A percentile compares a stretch with the other conserved stretches of the same genome.
These are phyloP conservation scores for Puccinia triticina DNA, from an alignment of 1,284 basidiomycete genomes.

Conservation along the genomic window DNA sequence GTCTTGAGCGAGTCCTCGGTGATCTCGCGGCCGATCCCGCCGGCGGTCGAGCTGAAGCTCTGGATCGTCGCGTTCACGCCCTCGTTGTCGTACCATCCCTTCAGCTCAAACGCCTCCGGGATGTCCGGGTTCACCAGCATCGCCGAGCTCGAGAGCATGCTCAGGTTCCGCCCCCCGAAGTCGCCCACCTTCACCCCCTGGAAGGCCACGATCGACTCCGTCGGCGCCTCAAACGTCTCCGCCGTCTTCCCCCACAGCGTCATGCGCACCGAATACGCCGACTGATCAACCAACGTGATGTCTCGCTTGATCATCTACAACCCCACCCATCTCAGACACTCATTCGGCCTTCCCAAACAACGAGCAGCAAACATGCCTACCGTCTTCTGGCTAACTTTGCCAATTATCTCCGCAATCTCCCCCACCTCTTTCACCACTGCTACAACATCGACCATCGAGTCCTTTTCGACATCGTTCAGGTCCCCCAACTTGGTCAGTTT, in stretches of 20 bases:
- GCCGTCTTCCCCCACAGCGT: constrained; percentile 97
- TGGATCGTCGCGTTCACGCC: constrained; percentile 71
- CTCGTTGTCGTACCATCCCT: constrained; percentile 82
- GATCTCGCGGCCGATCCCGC: constrained; percentile 64
- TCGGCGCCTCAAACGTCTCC: constrained; percentile 70
- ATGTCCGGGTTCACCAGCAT: constrained; percentile 88
- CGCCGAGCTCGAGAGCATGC: constrained; percentile 70
- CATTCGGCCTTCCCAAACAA: not conserved
- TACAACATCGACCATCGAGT: constrained; percentile 80
- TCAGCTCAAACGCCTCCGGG: constrained; percentile 77
- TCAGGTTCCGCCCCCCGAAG: constrained; percentile 85
- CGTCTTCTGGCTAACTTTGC: constrained; percentile 72
- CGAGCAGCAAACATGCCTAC: constrained; percentile 61
- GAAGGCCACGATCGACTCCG: constrained; percentile 79
- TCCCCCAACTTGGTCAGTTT: constrained; percentile 74
- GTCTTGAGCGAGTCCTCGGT: constrained; percentile 74
- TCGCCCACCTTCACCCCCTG: constrained; percentile 94
- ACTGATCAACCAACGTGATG: constrained; percentile 81
- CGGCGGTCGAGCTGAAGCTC: constrained; percentile 67
- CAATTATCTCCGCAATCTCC: constrained; percentile 71
- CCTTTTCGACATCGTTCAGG: constrained; percentile 72
- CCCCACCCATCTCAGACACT: not conserved
- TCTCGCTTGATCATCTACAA: constrained; percentile 80
- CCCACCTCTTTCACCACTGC: constrained; percentile 79
- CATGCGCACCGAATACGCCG: constrained; percentile 76